These are phyloP conservation scores for Phaeosphaeriaceae sp. DNA, from an alignment of 2,329 filamentous ascomycete genomes.

Conservation along the genomic window DNA sequence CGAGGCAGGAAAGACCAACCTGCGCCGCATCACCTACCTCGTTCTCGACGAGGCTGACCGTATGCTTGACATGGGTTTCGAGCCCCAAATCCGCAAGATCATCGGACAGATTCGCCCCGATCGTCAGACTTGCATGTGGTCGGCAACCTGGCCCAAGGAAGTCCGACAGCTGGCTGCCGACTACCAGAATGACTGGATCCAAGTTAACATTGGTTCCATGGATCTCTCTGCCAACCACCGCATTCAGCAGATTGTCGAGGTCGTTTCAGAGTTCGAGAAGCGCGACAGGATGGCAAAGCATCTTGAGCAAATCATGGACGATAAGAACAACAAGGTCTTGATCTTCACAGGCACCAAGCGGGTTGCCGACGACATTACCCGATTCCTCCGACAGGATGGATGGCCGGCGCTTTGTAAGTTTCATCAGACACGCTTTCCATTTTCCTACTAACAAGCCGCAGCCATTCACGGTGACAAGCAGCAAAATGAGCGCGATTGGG, in stretches of 20 bases:
- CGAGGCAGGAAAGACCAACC: conserved; percentile 96
- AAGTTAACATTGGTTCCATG: conserved; percentile 98
- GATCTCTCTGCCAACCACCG: conserved; percentile 96
- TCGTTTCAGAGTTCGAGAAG: conserved; percentile 96
- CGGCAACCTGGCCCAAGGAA: conserved; percentile 98
- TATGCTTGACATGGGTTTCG: conserved; percentile 99
- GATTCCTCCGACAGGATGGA: conserved; percentile 95
- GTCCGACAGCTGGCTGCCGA: conserved; percentile 90
- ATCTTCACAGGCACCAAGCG: conserved; percentile 90
- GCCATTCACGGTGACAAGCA: conserved; percentile 99
- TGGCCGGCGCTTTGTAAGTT: conserved; percentile 94
- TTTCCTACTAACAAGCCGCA: conserved; percentile 54
- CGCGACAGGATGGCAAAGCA: conserved; percentile 97
- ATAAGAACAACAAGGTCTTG: conserved; percentile 92
- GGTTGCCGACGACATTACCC: conserved; percentile 96
- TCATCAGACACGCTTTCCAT: conserved; percentile 6
- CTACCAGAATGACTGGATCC: conserved; percentile 94
- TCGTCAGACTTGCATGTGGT: conserved; percentile 99
- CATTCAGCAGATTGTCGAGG: conserved; percentile 97
- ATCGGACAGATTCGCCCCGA: conserved; percentile 97
- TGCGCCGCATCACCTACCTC: conserved; percentile 96
- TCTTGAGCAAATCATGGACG: conserved; percentile 96
- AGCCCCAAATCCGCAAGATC: conserved; percentile 99
- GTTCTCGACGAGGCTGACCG: conserved; percentile 99
- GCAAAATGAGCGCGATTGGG: conserved; percentile 99